Percentiles rank a stretch among this genome's conserved stretches.
phyloP scores from a whole-genome alignment of 2,329 filamentous ascomycete species.

The Cladosporium sp. region DNA sequence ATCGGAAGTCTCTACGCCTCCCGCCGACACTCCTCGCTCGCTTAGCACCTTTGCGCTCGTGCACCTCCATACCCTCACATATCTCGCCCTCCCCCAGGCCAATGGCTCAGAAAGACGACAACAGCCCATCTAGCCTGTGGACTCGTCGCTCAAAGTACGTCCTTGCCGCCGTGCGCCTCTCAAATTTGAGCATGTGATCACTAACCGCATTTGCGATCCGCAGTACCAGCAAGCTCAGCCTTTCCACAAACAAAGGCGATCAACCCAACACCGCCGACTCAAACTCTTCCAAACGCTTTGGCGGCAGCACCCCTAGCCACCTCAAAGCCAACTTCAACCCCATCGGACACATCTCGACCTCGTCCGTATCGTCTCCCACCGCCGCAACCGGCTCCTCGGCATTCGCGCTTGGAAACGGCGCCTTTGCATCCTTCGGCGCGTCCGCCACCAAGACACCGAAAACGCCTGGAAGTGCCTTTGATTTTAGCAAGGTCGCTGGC shows the following conservation, averaged over 20 bases:
- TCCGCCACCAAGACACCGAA: slow-evolving; percentile 77
- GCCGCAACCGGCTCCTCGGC: slow-evolving; percentile 74
- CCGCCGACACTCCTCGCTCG: slow-evolving; percentile 8
- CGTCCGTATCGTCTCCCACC: slow-evolving; percentile 67
- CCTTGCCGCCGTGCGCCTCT: slow-evolving; percentile 1
- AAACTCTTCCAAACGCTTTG: slow-evolving; percentile 65
- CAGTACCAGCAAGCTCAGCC: slow-evolving; percentile 84
- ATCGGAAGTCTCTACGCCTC: slow-evolving; percentile 11
- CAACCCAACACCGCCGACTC: slow-evolving; percentile 46
- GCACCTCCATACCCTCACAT: background rate
- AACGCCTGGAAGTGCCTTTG: slow-evolving; percentile 67
- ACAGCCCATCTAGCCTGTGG: slow-evolving; percentile 53
- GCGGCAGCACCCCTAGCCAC: slow-evolving; percentile 62
- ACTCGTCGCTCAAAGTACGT: slow-evolving; percentile 77
- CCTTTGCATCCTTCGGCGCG: slow-evolving; percentile 89
- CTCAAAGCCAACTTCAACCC: slow-evolving; percentile 71
- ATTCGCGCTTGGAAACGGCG: slow-evolving; percentile 89
- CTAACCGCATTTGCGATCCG: slow-evolving; percentile 27
- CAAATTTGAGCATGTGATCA: slow-evolving; percentile 2
- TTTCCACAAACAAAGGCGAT: slow-evolving; percentile 67
- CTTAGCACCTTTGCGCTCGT: slow-evolving; percentile 11
- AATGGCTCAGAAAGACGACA: slow-evolving; percentile 33
- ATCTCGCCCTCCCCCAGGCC: slow-evolving; percentile 10
- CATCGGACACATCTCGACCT: slow-evolving; percentile 65
- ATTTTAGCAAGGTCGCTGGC: slow-evolving; percentile 58